Base-by-base conservation (phyloP, 495 filamentous ascomycete genomes). In the Lineolata rhizophorae region DNA sequence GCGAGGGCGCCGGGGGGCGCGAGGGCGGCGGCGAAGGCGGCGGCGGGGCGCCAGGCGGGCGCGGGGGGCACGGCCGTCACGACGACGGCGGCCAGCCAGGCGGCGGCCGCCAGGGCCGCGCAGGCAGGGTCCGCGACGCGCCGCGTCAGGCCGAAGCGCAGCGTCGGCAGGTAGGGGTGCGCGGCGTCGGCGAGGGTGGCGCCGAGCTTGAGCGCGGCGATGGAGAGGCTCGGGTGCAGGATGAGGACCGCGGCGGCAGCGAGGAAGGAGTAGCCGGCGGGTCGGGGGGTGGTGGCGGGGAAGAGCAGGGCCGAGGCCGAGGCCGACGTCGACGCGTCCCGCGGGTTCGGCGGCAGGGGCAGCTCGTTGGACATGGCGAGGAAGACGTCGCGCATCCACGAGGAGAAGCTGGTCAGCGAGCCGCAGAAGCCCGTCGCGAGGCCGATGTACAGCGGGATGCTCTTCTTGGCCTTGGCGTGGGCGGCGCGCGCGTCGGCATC, bases 371-470 rank as follows among this genome's bases (percentile, higher is more conserved):
- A 72, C 9, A 94, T 49, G 0, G 79, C 72, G n/a, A 91, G 60
- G 50, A 91, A 93, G 29, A 62, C 52, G 44, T 90, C 85, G 3
- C 84, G 69, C 25, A 84, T 73, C 47, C 93, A 92, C 9, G 77
- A 70, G 0, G 83, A 92, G 53, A 94, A 95, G 22, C 74, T 81
- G 2, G 87, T 95, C 32, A 87, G 73, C 42, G 71, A 82, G 34
- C 87, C 87, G 51, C 87, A 95, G 56, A 91, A 94, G 9, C 87
- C 87, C 2, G 80, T 90, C 0, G 85, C 70, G 1, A 97, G 68
- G 13, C 87, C 87, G 35, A 94, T 78, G 48, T 87, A 94, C 0
- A 93, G 61, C 0, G 84, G 83, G 27, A 87, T 72, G 2, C 76
- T 74, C 52, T 87, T 90, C 50, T 84, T 91, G 9, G 41, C 35